phyloP scores from a whole-genome alignment of 306 rosid species.

The Begonia fuchsioides region DNA sequence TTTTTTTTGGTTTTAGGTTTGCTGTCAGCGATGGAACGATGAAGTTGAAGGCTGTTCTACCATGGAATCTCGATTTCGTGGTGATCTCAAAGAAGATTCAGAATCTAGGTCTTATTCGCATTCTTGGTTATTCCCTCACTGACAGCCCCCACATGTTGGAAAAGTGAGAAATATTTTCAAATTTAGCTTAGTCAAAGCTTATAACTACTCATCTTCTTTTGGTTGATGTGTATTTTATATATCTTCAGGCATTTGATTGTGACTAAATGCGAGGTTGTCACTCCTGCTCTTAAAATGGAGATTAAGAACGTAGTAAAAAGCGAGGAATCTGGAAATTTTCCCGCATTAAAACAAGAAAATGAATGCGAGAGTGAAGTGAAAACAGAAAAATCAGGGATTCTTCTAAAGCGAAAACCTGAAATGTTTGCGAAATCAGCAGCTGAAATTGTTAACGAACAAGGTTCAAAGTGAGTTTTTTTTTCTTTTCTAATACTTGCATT shows the following conservation, averaged over 20 bases:
- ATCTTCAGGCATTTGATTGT: constrained; percentile 48
- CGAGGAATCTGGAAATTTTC: constrained; percentile 17
- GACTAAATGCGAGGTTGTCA: constrained; percentile 54
- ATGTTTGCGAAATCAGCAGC: constrained; percentile 64
- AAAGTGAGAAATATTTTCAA: constrained; percentile 30
- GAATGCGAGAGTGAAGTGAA: constrained; percentile 18
- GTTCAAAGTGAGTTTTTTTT: constrained; percentile 42
- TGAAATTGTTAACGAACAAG: constrained; percentile 74
- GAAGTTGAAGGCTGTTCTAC: constrained; percentile 58
- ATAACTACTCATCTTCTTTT: not conserved
- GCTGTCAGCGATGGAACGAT: constrained; percentile 53
- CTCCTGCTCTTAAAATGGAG: constrained; percentile 61
- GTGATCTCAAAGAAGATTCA: constrained; percentile 63
- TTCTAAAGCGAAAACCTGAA: constrained; percentile 61
- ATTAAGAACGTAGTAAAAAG: constrained; percentile 22
- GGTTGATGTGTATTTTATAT: not conserved
- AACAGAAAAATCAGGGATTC: constrained; percentile 27
- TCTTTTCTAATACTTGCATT: not conserved
- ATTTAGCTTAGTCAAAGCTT: not conserved
- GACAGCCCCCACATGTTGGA: constrained; percentile 54
- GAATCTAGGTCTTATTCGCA: constrained; percentile 67
- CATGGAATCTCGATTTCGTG: constrained; percentile 21
- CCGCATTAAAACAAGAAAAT: constrained; percentile 26
- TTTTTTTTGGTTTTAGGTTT: constrained; percentile 31
- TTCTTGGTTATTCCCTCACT: constrained; percentile 56